phyloP scores from a whole-genome alignment of 2,329 filamentous ascomycete genomes.

The Teratosphaeria viscida region DNA sequence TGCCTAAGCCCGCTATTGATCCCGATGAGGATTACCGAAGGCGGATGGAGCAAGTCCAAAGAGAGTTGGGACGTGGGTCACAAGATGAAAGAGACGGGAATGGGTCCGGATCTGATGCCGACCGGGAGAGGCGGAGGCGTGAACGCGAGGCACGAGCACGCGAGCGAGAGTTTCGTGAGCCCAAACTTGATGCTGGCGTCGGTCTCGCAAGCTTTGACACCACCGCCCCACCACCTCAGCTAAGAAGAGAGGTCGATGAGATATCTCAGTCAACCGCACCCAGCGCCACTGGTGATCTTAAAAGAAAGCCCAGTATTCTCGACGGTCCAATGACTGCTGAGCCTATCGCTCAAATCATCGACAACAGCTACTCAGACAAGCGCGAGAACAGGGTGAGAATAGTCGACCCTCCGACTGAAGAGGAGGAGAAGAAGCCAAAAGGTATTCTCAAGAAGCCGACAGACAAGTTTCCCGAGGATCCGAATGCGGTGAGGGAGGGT shows the following conservation, averaged over 20 bases:
- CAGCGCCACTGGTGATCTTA: constrained; percentile 6
- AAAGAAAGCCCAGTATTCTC: constrained; percentile 21
- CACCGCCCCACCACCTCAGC: constrained; percentile 7
- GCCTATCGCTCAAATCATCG: constrained; percentile 22
- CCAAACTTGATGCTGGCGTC: constrained; percentile 10
- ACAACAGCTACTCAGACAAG: constrained; percentile 23
- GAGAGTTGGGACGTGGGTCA: constrained; percentile 31
- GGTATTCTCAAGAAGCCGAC: constrained; percentile 80
- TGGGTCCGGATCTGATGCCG: constrained; percentile 23
- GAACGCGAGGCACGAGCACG: constrained; percentile 22
- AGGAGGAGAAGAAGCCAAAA: constrained; percentile 61
- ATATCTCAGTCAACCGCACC: constrained; percentile 6
- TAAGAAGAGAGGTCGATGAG: constrained; percentile 17
- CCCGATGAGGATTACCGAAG: constrained; percentile 43
- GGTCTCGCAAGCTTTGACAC: constrained; percentile 7
- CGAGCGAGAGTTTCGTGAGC: constrained; percentile 6
- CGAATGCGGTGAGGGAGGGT: constrained; percentile 72
- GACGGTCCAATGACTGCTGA: constrained; percentile 20
- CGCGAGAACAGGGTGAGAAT: constrained; percentile 40
- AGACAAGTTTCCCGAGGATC: constrained; percentile 75
- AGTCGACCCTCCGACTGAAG: constrained; percentile 60
- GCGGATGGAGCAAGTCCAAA: constrained; percentile 36
- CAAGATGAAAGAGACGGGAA: constrained; percentile 9
- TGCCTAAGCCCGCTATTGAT: constrained; percentile 26
- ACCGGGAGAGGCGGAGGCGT: constrained; percentile 22